Conservation (phyloP, 495 filamentous ascomycete species). For the Penicillium goetzii region DNA sequence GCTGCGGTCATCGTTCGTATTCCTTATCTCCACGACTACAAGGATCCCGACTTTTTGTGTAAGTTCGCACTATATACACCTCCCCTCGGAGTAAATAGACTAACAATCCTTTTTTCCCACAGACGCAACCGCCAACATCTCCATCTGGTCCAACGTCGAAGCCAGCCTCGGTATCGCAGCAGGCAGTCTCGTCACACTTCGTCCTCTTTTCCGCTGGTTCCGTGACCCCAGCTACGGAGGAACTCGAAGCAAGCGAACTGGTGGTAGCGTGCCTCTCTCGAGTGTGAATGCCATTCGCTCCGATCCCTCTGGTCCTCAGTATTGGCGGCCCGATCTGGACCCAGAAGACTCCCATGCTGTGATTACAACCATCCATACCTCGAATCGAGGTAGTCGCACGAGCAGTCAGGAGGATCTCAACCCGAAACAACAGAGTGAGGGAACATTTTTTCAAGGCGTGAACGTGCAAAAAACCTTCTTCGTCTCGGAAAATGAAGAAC, state of each 20-base stretch:
- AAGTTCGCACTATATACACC: slow-evolving; percentile 5
- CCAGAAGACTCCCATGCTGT: slow-evolving; percentile 33
- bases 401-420: slow-evolving; percentile 49
- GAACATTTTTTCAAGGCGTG: slow-evolving; percentile 35
- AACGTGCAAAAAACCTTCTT: slow-evolving; percentile 48
- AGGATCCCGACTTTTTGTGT: slow-evolving; percentile 24
- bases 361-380: slow-evolving; percentile 40
- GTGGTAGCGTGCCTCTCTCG: slow-evolving; percentile 39
- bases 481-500: slow-evolving; percentile 35
- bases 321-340: slow-evolving; percentile 42
- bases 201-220: slow-evolving; percentile 53
- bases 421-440: slow-evolving; percentile 25
- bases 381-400: slow-evolving; percentile 32
- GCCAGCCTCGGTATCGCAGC: slow-evolving; percentile 51
- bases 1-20: slow-evolving; percentile 16
- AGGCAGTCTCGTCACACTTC: slow-evolving; percentile 52
- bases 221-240: slow-evolving; percentile 37
- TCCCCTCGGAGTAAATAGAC: not conserved
- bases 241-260: slow-evolving; percentile 33
- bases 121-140: slow-evolving; percentile 50
- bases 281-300: slow-evolving; percentile 35
- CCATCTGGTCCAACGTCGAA: slow-evolving; percentile 54
- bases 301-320: slow-evolving; percentile 29
- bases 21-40: slow-evolving; percentile 25
- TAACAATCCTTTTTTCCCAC: slow-evolving; percentile 12